phyloP scores from a whole-genome alignment of 2,329 filamentous ascomycete species.

The Colletotrichum gloeosporioides region DNA sequence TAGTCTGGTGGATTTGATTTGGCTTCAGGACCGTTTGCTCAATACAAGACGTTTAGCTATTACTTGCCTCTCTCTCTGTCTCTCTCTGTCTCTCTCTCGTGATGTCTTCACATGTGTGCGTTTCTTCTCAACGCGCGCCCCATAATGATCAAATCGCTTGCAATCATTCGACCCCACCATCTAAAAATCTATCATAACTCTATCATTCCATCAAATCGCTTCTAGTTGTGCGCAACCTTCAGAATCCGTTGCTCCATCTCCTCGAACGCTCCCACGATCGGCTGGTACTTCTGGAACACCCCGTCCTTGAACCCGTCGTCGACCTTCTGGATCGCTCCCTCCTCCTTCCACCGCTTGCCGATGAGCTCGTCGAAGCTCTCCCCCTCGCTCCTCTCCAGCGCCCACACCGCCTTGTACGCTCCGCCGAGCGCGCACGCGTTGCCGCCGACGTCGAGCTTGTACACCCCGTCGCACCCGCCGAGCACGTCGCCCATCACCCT shows the following conservation, averaged over 20 bases:
- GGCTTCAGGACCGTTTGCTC: not conserved
- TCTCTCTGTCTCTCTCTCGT: not conserved
- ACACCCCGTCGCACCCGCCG: conserved; percentile 88
- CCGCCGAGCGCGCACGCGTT: conserved; percentile 94
- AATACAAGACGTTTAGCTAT: not conserved
- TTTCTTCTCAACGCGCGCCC: not conserved
- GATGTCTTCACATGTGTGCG: not conserved
- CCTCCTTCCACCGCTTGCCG: conserved; percentile 83
- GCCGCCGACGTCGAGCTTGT: conserved; percentile 90
- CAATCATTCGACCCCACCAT: not conserved
- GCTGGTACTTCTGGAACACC: conserved; percentile 79
- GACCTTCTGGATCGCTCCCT: conserved; percentile 81
- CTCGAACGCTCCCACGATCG: conserved; percentile 77
- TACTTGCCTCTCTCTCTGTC: not conserved
- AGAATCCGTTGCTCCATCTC: conserved; percentile 75
- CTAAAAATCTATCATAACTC: not conserved
- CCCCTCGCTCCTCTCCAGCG: conserved; percentile 68
- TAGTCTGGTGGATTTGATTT: not conserved
- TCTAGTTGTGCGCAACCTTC: conserved; percentile 38
- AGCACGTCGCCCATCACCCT: conserved; percentile 86
- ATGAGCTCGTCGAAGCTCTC: conserved; percentile 92
- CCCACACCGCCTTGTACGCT: conserved; percentile 97
- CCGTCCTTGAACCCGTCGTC: conserved; percentile 80
- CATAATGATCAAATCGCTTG: not conserved
- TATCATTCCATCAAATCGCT: not conserved